Conservation (phyloP, 768 basidiomycete genomes). For the Coprinopsis cinerea region DNA sequence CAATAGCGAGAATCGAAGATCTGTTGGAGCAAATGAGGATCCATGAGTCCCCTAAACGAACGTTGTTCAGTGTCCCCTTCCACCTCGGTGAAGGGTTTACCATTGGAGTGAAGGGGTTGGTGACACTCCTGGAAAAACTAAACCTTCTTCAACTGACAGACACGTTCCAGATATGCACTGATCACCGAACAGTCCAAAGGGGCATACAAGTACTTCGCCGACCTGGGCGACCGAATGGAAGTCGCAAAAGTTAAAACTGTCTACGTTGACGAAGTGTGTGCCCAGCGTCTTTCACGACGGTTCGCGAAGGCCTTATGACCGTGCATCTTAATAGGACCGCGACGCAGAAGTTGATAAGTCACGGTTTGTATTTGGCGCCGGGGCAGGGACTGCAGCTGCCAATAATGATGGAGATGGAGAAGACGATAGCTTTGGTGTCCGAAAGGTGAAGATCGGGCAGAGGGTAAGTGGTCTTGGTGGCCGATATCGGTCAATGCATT, state of each 20-base stretch:
- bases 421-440: conserved; percentile 25
- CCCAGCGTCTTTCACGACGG: neutral
- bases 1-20: conserved; percentile 73
- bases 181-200: conserved; percentile 88
- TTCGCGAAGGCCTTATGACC: conserved; percentile 1
- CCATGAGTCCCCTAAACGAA: conserved; percentile 77
- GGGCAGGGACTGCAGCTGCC: conserved; percentile 28
- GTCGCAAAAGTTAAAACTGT: conserved; percentile 64
- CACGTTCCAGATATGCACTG: conserved; percentile 64
- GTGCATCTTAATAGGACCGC: conserved; percentile 26
- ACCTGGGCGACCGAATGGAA: conserved; percentile 71
- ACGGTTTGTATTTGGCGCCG: conserved; percentile 41
- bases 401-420: conserved; percentile 35
- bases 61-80: conserved; percentile 77
- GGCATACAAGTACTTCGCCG: conserved; percentile 75
- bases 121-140: neutral
- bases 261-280: conserved; percentile 70
- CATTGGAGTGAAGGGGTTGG: conserved; percentile 80
- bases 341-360: conserved; percentile 41
- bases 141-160: neutral
- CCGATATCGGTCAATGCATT: neutral
- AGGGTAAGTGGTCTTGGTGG: conserved; percentile 31
- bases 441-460: conserved; percentile 44
- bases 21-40: conserved; percentile 76
- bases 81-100: conserved; percentile 66